Base-by-base conservation (phyloP, 176 grass and related monocot genomes). In the Leersia perrieri region DNA sequence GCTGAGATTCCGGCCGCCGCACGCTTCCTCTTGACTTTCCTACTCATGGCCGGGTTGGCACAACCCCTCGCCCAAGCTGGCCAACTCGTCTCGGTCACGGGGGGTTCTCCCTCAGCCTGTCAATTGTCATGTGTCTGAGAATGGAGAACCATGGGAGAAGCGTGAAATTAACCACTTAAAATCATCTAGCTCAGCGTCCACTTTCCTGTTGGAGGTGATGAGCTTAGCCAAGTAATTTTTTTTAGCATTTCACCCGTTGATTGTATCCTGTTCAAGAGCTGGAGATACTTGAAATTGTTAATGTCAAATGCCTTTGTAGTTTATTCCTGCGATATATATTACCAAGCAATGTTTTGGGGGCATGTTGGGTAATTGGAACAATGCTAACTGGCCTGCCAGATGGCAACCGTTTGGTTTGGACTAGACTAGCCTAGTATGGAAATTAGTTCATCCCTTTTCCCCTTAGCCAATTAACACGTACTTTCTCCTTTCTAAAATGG, bases 101-200 rank as follows among this genome's bases (percentile, higher is more conserved):
- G n/a, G 73, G 16, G 45, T 49, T 49, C 45, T 49, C 72, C 63
- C 61, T 78, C 29, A 11, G 23, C 28, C 9, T 75, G 51, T 60
- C 30, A 11, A 22, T n/a, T n/a, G 9, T 12, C 11, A 35, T 60
- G 25, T 38, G 18, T 25, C 26, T 13, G 84, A 33, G 63, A 34
- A 44, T 30, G 63, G 22, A 62, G 16, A 68, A 15, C 36, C 35
- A 14, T 66, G 13, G 27, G 6, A 11, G 35, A 57, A 29, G n/a
- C 36, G 4, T 68, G 33, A 28, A 35, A 18, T 15, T 26, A 23
- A 68, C 0, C 28, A 4, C 15, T 80, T 58, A 39, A 40, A 58
- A 39, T 60, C 5, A 77, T 77, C 71, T 86, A 57, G 70, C 47
- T 60, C 14, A n/a, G 35, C 9, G 18, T 74, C 13, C 14, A 60